These are phyloP conservation scores for Olyra latifolia DNA, from an alignment of 176 grass and related monocot genomes.

Conservation along the genomic window DNA sequence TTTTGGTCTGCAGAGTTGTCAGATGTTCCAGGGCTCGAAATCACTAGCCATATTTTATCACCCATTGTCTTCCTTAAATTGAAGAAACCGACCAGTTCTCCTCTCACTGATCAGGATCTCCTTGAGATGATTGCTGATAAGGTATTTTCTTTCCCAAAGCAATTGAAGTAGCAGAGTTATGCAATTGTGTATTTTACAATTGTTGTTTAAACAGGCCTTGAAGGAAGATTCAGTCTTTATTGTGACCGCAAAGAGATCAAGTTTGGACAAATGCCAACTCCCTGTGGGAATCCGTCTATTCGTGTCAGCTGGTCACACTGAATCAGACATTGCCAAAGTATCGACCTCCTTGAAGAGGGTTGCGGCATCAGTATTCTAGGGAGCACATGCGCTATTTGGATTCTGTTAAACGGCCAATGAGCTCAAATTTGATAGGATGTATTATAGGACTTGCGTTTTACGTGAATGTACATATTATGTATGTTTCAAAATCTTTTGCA, in stretches of 20 bases:
- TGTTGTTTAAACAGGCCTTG: slow-evolving; percentile 31
- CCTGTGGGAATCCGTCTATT: slow-evolving; percentile 51
- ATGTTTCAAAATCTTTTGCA: neutral
- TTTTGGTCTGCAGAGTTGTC: slow-evolving; percentile 43
- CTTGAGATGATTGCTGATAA: slow-evolving; percentile 41
- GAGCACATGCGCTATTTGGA: slow-evolving; percentile 19
- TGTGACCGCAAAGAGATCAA: slow-evolving; percentile 46
- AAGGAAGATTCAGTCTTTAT: slow-evolving; percentile 65
- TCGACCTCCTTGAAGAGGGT: slow-evolving; percentile 46
- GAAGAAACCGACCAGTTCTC: slow-evolving; percentile 52
- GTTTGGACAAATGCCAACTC: slow-evolving; percentile 49
- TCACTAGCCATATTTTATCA: slow-evolving; percentile 47
- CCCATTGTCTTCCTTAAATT: slow-evolving; percentile 51
- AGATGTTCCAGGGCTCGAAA: slow-evolving; percentile 39
- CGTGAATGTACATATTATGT: neutral
- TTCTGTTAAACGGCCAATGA: neutral
- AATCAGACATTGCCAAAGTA: slow-evolving; percentile 40
- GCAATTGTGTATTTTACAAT: neutral
- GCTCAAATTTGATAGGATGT: neutral
- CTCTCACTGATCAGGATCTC: slow-evolving; percentile 36
- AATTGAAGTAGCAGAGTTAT: neutral
- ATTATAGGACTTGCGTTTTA: neutral
- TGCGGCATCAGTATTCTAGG: slow-evolving; percentile 31
- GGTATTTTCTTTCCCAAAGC: slow-evolving; percentile 22
- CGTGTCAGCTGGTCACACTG: slow-evolving; percentile 49